Conservation (phyloP, 352 stramenopile genomes). For the Pythium biforme region DNA sequence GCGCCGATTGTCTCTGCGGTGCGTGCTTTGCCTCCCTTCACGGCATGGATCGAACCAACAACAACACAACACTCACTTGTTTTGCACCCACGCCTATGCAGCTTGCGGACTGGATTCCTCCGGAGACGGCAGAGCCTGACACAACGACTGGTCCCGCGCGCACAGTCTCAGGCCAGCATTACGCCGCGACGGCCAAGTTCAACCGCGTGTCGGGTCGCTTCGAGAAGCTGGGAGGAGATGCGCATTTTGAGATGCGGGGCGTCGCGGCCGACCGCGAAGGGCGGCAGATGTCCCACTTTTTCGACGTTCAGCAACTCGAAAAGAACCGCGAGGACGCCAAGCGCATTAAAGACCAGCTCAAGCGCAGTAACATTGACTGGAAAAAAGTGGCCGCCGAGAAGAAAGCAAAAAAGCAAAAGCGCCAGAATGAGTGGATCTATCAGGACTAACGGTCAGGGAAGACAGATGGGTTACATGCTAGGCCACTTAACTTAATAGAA, state of each 20-base stretch:
- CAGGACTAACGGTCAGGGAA: constrained; percentile 45
- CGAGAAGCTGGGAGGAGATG: constrained; percentile 59
- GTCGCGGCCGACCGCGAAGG: constrained; percentile 68
- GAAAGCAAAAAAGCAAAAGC: constrained; percentile 84
- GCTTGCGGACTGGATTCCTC: constrained; percentile 78
- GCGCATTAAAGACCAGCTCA: constrained; percentile 75
- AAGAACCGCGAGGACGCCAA: constrained; percentile 80
- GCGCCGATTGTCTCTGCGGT: constrained; percentile 67
- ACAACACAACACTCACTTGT: too few species aligned
- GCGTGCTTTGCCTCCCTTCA: constrained; percentile 19
- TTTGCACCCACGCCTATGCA: too few species aligned
- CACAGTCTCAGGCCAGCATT: constrained; percentile 63
- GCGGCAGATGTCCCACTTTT: constrained; percentile 87
- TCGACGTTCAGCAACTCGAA: constrained; percentile 74
- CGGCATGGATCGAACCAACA: not conserved
- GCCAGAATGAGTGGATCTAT: constrained; percentile 86
- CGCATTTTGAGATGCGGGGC: constrained; percentile 62
- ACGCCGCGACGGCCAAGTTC: constrained; percentile 71
- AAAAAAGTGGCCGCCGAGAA: constrained; percentile 84
- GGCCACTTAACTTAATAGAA: constrained; percentile 27
- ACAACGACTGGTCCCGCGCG: constrained; percentile 22
- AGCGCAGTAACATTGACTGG: constrained; percentile 87
- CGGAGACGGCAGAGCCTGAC: constrained; percentile 36
- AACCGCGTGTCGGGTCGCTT: constrained; percentile 77
- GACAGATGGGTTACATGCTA: not conserved